These are phyloP conservation scores for Sporisorium reilianum DNA, from an alignment of 1,284 basidiomycete species.

Conservation along the genomic window DNA sequence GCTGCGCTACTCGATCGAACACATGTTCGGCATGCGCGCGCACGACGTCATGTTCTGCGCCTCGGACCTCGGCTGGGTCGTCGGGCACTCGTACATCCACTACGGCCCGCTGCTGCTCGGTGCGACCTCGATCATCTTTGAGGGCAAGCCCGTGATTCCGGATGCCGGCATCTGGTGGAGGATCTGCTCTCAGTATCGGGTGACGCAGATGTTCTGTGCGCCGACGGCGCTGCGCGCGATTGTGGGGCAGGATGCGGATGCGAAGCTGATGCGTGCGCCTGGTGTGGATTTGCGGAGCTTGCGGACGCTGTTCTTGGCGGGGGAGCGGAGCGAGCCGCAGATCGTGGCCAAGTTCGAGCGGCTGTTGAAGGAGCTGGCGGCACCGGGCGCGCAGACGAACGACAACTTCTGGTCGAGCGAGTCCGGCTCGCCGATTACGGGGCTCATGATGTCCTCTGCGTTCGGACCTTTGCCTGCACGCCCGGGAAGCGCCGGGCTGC, in stretches of 20 bases:
- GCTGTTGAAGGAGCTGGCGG: slow-evolving; percentile 56
- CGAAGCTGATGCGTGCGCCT: slow-evolving; percentile 54
- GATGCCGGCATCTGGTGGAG: slow-evolving; percentile 66
- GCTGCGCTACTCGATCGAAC: slow-evolving; percentile 61
- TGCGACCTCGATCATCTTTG: slow-evolving; percentile 62
- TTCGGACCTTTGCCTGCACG: slow-evolving; percentile 50
- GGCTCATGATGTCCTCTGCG: slow-evolving; percentile 49
- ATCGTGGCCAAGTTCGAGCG: slow-evolving; percentile 57
- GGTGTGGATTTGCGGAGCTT: slow-evolving; percentile 54
- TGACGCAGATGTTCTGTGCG: slow-evolving; percentile 60
- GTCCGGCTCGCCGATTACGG: slow-evolving; percentile 62
- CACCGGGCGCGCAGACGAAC: slow-evolving; percentile 60
- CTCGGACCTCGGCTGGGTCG: slow-evolving; percentile 58
- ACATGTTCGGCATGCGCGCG: slow-evolving; percentile 57
- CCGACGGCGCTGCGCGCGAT: slow-evolving; percentile 64
- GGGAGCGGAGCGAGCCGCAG: slow-evolving; percentile 61
- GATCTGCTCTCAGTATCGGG: slow-evolving; percentile 49
- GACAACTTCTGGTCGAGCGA: slow-evolving; percentile 68
- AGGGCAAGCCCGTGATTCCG: slow-evolving; percentile 66
- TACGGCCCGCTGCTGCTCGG: slow-evolving; percentile 64
- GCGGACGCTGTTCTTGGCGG: slow-evolving; percentile 63
- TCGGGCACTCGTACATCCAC: slow-evolving; percentile 56
- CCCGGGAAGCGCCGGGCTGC: slow-evolving; percentile 62
- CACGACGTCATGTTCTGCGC: slow-evolving; percentile 58
- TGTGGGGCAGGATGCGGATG: slow-evolving; percentile 59